Conservation (phyloP, 208 protist species). For the Trypanosoma conorhini region DNA sequence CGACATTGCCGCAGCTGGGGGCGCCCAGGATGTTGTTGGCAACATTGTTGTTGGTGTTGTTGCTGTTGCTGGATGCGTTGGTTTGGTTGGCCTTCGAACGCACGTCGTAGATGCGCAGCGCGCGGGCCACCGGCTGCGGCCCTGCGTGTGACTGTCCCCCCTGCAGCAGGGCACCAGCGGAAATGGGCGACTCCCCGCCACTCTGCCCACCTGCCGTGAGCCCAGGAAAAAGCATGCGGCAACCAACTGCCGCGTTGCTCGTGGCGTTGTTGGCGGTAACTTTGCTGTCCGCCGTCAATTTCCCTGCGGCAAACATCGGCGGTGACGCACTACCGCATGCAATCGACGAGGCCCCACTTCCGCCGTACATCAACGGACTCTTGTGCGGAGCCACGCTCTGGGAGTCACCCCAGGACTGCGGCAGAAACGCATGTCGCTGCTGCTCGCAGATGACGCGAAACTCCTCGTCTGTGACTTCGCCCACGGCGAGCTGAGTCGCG, state of each 20-base stretch:
- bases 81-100: constrained; percentile 6
- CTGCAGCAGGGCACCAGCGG: neutral
- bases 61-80: neutral
- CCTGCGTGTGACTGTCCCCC: constrained; percentile 2
- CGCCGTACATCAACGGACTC: constrained; percentile 30
- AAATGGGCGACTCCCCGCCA: constrained; percentile 13
- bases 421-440: constrained; percentile 29
- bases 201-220: constrained; percentile 9
- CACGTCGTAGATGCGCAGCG: constrained; percentile 26
- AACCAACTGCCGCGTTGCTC: neutral
- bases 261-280: neutral
- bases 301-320: constrained; percentile 3
- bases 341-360: constrained; percentile 11
- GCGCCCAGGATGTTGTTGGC: neutral
- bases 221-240: neutral
- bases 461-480: constrained; percentile 70
- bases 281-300: neutral
- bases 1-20: neutral
- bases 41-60: constrained; percentile 5
- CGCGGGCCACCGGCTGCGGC: constrained; percentile 5
- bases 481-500: constrained; percentile 60
- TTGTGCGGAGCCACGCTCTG: neutral
- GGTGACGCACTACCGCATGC: neutral
- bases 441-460: constrained; percentile 68
- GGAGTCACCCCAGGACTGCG: neutral